These are phyloP conservation scores for Calonectria ilicicola DNA, from an alignment of 2,329 filamentous ascomycete species.

Conservation along the genomic window DNA sequence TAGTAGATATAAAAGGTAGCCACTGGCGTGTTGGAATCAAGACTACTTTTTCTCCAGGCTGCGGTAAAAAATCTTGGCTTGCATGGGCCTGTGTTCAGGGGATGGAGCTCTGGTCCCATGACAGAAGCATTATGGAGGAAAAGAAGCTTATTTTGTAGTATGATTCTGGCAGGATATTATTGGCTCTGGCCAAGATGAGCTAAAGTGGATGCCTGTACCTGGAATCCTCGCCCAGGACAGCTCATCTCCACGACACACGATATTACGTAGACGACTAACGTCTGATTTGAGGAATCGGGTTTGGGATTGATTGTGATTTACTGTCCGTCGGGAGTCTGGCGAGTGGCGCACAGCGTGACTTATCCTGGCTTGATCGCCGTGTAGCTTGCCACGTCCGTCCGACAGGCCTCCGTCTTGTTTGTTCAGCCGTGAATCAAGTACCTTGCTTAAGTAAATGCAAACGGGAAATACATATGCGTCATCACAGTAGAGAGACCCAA, in stretches of 20 bases:
- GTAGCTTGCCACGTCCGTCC: background rate
- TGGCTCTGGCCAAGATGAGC: background rate
- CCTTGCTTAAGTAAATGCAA: background rate
- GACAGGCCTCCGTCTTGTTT: background rate
- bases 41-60: background rate
- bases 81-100: background rate
- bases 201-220: background rate
- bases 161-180: slow-evolving; percentile 3
- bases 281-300: background rate
- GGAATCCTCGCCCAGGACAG: background rate
- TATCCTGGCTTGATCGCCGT: background rate
- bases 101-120: background rate
- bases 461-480: background rate
- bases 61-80: background rate
- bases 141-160: slow-evolving; percentile 26
- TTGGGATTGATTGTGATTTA: slow-evolving; percentile 1
- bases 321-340: background rate
- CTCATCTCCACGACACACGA: slow-evolving; percentile 16
- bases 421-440: background rate
- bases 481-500: background rate
- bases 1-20: background rate
- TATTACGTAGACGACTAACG: background rate
- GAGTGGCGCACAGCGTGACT: background rate
- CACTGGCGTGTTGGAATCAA: background rate
- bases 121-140: background rate